Conservation (phyloP, 1,139 yeast genomes). For the Debaryomycetaceae sp. region DNA sequence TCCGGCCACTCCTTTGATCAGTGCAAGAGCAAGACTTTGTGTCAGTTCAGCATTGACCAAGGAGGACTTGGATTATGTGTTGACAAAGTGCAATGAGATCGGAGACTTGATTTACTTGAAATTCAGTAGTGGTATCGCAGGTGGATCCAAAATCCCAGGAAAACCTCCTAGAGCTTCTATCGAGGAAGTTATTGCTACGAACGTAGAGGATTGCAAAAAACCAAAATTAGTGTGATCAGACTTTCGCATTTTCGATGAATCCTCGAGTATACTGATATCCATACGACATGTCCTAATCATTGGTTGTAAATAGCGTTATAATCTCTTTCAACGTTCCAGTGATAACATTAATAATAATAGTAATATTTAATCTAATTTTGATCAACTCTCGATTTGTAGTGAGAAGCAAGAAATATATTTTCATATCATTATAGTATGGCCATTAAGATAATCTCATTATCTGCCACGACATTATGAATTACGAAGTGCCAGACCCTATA, state of each 20-base stretch:
- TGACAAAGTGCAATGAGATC: conserved; percentile 68
- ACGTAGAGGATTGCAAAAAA: conserved; percentile 66
- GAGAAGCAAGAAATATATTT: background rate
- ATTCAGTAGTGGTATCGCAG: conserved; percentile 73
- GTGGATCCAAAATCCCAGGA: conserved; percentile 57
- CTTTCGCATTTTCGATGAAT: background rate
- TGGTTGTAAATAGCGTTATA: background rate
- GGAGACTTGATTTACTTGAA: conserved; percentile 79
- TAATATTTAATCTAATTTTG: no score
- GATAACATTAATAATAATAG: background rate
- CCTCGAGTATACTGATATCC: background rate
- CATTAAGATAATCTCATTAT: background rate
- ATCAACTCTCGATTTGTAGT: background rate
- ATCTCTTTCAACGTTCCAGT: background rate
- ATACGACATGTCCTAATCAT: no score
- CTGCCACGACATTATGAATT: conserved; percentile 10
- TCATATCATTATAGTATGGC: background rate
- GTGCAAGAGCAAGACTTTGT: conserved; percentile 90
- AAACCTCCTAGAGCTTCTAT: conserved; percentile 70
- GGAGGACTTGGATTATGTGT: conserved; percentile 82
- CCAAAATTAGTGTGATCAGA: conserved; percentile 17
- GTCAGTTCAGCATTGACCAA: conserved; percentile 89
- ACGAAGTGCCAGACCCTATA: conserved; percentile 34
- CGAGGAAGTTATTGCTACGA: conserved; percentile 70
- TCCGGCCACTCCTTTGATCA: conserved; percentile 92